Conservation (phyloP, 352 stramenopile genomes). For the Thalassiosira sp. region DNA sequence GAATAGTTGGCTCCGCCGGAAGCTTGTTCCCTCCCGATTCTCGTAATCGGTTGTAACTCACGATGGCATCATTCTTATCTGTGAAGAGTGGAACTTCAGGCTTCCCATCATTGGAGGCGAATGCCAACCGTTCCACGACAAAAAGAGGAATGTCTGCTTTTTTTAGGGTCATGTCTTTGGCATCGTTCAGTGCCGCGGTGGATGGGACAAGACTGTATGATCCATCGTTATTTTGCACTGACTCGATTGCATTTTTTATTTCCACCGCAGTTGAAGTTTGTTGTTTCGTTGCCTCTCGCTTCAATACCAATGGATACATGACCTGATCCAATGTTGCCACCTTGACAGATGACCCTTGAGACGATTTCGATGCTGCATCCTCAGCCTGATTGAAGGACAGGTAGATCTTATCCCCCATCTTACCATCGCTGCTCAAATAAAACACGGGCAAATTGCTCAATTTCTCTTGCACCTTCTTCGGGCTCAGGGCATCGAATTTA, state of each 20-base stretch:
- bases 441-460: slow-evolving; percentile 64
- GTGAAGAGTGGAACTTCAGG: slow-evolving; percentile 58
- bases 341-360: slow-evolving; percentile 39
- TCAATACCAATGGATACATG: slow-evolving; percentile 63
- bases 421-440: slow-evolving; percentile 38
- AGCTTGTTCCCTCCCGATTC: slow-evolving; percentile 38
- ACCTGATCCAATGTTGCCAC: slow-evolving; percentile 66
- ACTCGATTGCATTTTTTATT: slow-evolving; percentile 41
- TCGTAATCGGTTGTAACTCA: slow-evolving; percentile 57
- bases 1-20: slow-evolving; percentile 47
- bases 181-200: slow-evolving; percentile 32
- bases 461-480: slow-evolving; percentile 59
- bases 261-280: slow-evolving; percentile 38
- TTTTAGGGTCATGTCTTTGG: slow-evolving; percentile 39
- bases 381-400: slow-evolving; percentile 56
- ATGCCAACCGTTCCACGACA: slow-evolving; percentile 56
- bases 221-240: slow-evolving; percentile 6
- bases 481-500: slow-evolving; percentile 49
- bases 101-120: slow-evolving; percentile 43
- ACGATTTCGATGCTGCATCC: slow-evolving; percentile 17
- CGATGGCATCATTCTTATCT: slow-evolving; percentile 50
- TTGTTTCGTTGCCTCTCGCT: slow-evolving; percentile 33
- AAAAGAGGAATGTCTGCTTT: slow-evolving; percentile 56
- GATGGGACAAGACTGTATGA: slow-evolving; percentile 56
- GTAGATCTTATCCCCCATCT: slow-evolving; percentile 52